Conservation (phyloP, 2,329 filamentous ascomycete species). For the Magnaporthiopsis rhizophila region DNA sequence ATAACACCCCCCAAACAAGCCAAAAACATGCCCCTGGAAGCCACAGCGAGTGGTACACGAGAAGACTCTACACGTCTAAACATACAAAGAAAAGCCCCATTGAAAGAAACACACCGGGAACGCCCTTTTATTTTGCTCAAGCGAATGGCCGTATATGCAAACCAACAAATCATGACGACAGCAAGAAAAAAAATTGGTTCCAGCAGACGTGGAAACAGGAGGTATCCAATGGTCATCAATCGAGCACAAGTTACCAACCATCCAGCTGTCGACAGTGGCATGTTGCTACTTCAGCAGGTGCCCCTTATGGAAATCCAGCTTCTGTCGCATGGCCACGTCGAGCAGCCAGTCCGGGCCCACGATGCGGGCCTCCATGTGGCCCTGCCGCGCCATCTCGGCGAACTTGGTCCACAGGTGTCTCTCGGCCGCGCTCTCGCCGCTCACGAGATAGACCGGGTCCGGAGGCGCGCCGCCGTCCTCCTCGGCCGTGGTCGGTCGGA, state of each 20-base stretch:
- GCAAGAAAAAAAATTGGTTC: background rate
- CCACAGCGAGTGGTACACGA: background rate
- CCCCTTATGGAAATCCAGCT: constrained; percentile 58
- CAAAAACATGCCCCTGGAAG: background rate
- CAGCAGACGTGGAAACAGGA: background rate
- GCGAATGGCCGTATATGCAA: background rate
- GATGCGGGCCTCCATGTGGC: constrained; percentile 72
- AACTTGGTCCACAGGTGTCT: constrained; percentile 73
- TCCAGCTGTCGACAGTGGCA: background rate
- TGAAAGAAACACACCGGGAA: background rate
- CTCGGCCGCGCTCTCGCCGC: constrained; percentile 58
- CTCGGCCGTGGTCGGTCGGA: constrained; percentile 53
- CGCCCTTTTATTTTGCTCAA: background rate
- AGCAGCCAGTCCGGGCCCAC: constrained; percentile 86
- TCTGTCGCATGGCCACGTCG: constrained; percentile 81
- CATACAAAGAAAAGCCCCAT: background rate
- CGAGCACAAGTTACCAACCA: background rate
- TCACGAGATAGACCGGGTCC: constrained; percentile 78
- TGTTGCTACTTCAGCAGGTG: constrained; percentile 35
- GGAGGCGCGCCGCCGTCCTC: constrained; percentile 53
- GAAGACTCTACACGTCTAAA: background rate
- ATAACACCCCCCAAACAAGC: background rate
- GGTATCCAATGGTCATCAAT: no score
- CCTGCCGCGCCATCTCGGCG: constrained; percentile 65
- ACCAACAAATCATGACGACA: background rate